Conservation (phyloP, 176 grass and related monocot genomes). For the Bonia amplexicaulis region DNA sequence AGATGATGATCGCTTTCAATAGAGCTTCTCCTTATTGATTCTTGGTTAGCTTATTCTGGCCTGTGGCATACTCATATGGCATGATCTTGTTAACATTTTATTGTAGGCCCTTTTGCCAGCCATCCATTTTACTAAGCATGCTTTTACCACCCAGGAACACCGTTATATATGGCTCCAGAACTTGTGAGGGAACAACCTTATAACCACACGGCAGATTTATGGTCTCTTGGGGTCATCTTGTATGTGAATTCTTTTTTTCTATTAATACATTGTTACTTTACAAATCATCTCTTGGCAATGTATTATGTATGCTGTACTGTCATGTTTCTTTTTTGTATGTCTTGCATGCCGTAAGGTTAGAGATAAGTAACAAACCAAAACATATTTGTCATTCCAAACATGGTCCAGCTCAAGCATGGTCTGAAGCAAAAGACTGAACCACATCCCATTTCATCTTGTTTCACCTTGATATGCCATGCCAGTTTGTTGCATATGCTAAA, state of each 20-base stretch:
- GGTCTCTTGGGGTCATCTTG: constrained; percentile 99
- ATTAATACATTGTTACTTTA: background rate
- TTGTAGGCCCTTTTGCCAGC: background rate
- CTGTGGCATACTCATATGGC: background rate
- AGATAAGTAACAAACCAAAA: constrained; percentile 5
- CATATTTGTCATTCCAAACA: background rate
- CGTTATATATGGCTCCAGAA: constrained; percentile 99
- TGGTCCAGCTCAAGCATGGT: background rate
- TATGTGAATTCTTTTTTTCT: constrained; percentile 35
- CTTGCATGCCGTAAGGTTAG: background rate
- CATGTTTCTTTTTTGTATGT: background rate
- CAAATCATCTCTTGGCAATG: background rate
- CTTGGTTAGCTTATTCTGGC: constrained; percentile 4
- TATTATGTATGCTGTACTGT: background rate
- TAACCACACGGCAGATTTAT: constrained; percentile 92
- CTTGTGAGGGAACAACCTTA: constrained; percentile 95
- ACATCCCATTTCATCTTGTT: background rate
- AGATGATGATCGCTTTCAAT: constrained; percentile 1
- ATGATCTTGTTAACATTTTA: background rate
- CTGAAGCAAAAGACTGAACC: background rate
- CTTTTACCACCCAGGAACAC: constrained; percentile 57
- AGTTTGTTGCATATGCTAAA: background rate
- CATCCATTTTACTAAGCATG: constrained; percentile 19
- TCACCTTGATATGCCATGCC: background rate
- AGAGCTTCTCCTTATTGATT: background rate